Conservation (phyloP, 1,284 basidiomycete genomes). For the Amylostereum areolatum region DNA sequence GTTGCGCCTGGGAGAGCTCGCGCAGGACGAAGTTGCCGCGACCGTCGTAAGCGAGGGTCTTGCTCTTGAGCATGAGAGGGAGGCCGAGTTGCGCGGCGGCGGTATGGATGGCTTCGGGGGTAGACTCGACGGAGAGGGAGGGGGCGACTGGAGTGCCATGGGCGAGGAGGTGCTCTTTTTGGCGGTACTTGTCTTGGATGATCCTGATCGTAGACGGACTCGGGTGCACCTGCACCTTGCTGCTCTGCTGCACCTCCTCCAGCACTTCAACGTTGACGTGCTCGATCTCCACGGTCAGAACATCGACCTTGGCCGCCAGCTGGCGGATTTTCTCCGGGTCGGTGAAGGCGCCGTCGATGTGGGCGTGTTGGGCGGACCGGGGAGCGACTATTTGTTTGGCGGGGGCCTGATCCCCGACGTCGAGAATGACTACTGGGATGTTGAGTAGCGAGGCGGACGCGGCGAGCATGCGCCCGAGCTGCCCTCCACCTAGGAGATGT, state of each 20-base stretch:
- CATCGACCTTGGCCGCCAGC: constrained; percentile 78
- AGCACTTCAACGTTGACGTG: constrained; percentile 86
- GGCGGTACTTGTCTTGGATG: constrained; percentile 94
- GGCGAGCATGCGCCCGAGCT: constrained; percentile 96
- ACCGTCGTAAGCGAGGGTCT: constrained; percentile 95
- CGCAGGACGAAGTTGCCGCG: constrained; percentile 86
- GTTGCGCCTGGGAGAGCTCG: constrained; percentile 44
- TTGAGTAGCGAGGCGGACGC: constrained; percentile 88
- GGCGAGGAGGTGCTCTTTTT: constrained; percentile 75
- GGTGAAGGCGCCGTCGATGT: constrained; percentile 89
- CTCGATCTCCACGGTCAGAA: constrained; percentile 97
- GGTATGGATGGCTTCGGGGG: constrained; percentile 47
- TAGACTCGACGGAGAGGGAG: constrained; percentile 58
- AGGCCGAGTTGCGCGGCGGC: constrained; percentile 64
- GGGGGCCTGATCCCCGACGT: constrained; percentile 74
- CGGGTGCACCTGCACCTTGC: constrained; percentile 74
- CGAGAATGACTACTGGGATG: constrained; percentile 84
- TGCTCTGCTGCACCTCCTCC: constrained; percentile 52
- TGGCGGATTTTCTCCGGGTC: constrained; percentile 77
- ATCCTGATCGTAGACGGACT: constrained; percentile 78
- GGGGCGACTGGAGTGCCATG: constrained; percentile 69
- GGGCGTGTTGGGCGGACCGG: constrained; percentile 40
- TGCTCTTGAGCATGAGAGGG: constrained; percentile 95
- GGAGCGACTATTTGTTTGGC: constrained; percentile 87
- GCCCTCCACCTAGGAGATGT: constrained; percentile 75